phyloP scores from a whole-genome alignment of 148 eudicot species.

The Chenopodium berlandieri region DNA sequence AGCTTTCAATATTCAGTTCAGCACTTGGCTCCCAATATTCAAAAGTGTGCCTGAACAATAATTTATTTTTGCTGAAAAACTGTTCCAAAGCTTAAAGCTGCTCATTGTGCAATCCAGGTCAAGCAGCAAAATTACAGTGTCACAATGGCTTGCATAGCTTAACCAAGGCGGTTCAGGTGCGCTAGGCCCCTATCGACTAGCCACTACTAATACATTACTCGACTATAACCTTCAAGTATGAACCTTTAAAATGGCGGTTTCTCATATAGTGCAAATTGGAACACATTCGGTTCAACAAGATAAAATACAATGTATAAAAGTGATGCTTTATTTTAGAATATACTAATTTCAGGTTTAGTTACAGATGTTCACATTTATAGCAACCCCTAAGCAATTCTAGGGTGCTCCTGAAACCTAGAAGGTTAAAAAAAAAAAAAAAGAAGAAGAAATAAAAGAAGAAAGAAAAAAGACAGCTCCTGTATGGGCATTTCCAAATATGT shows the following conservation, averaged over 20 bases:
- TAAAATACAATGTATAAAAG: not conserved
- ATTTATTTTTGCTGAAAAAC: too few species aligned
- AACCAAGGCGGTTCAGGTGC: not conserved
- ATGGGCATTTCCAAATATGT: constrained; percentile 13
- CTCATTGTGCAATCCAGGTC: not conserved
- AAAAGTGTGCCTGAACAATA: too few species aligned
- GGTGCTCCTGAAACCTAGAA: constrained; percentile 31
- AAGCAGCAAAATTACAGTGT: too few species aligned
- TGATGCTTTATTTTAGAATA: constrained; percentile 7
- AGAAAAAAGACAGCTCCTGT: not conserved
- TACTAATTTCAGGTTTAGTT: constrained; percentile 30
- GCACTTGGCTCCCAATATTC: too few species aligned
- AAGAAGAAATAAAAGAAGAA: not conserved
- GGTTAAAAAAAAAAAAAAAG: constrained; percentile 9
- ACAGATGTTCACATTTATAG: constrained; percentile 30
- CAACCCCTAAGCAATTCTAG: constrained; percentile 17
- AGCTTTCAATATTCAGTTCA: too few species aligned
- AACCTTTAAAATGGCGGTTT: not conserved
- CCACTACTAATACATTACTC: not conserved
- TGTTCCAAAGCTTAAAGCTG: not conserved
- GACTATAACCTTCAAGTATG: not conserved
- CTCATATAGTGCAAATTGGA: not conserved
- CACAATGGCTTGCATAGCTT: not conserved
- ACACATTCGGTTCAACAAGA: not conserved
- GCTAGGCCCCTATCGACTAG: not conserved